Percentiles rank a stretch among this genome's conserved stretches.
These are phyloP conservation scores for Phytopythium boreale DNA, from an alignment of 352 stramenopile genomes.

Conservation along the genomic window DNA sequence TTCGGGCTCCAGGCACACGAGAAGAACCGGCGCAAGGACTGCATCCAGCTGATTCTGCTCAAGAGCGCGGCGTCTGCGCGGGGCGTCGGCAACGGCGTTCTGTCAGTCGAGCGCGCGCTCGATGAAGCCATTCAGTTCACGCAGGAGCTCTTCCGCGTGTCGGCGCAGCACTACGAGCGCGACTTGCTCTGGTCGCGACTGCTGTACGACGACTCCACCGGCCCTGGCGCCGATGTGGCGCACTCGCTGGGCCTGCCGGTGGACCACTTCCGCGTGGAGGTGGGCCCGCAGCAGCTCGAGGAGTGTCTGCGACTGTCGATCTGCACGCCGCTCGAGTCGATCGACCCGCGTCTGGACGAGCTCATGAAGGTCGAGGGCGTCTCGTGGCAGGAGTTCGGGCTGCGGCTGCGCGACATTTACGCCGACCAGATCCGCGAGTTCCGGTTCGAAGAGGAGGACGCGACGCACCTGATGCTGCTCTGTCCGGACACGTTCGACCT, in stretches of 20 bases:
- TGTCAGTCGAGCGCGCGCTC: constrained; percentile 64
- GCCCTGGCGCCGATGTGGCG: constrained; percentile 49
- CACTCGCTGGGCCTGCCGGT: constrained; percentile 43
- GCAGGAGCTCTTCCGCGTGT: constrained; percentile 74
- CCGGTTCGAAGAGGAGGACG: constrained; percentile 74
- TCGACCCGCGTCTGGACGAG: constrained; percentile 74
- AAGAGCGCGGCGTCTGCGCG: constrained; percentile 34
- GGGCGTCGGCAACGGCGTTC: constrained; percentile 44
- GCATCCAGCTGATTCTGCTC: constrained; percentile 67
- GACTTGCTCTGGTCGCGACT: constrained; percentile 84
- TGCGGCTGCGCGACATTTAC: constrained; percentile 77
- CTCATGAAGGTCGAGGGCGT: constrained; percentile 64
- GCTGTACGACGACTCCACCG: constrained; percentile 62
- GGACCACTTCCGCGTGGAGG: constrained; percentile 66
- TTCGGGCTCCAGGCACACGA: constrained; percentile 28
- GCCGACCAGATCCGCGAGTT: constrained; percentile 81
- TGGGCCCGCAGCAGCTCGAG: constrained; percentile 80
- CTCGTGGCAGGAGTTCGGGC: constrained; percentile 74
- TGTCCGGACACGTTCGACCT: constrained; percentile 82
- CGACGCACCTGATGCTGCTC: constrained; percentile 75
- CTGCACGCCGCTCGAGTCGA: constrained; percentile 68
- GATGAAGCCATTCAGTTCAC: constrained; percentile 75
- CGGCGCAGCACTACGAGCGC: constrained; percentile 79
- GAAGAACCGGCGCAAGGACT: constrained; percentile 58
- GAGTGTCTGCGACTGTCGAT: constrained; percentile 80